Percentiles rank a stretch among this genome's conserved stretches.
Evolutionary conservation across 257 asterid genomes (phyloP).

Genomic region (Gentiana straminea): DNA sequence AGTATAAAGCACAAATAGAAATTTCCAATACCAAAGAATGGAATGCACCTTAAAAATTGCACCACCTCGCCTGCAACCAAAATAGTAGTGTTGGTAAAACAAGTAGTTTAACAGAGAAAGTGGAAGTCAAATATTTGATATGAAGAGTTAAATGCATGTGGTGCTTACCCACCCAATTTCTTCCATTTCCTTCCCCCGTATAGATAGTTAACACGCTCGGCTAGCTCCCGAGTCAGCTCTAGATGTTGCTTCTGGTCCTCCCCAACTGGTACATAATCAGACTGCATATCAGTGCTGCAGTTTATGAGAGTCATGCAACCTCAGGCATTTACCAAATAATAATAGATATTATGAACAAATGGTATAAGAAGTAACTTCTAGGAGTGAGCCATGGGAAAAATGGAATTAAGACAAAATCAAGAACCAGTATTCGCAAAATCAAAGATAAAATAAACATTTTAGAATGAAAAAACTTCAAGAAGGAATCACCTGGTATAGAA

Average conservation of each 20-base stretch:
- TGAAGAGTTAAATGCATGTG: neutral
- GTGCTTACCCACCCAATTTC: conserved; percentile 90
- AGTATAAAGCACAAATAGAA: conserved; percentile 5
- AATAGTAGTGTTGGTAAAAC: conserved; percentile 17
- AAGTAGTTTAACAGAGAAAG: conserved; percentile 1
- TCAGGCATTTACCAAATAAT: conserved; percentile 16
- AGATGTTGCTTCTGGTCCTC: conserved; percentile 98
- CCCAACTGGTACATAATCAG: conserved; percentile 96
- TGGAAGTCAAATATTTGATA: neutral
- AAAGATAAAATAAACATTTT: neutral
- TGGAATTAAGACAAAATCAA: neutral
- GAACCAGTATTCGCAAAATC: neutral
- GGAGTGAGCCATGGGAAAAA: neutral
- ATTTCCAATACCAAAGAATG: conserved; percentile 12
- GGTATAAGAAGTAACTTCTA: neutral
- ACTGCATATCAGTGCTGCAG: conserved; percentile 50
- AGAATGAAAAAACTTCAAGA: conserved; percentile 1
- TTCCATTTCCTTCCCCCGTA: conserved; percentile 98
- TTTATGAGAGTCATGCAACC: conserved; percentile 27
- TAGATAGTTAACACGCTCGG: conserved; percentile 76
- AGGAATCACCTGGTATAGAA: conserved; percentile 67
- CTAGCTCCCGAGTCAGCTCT: conserved; percentile 89
- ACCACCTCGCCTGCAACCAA: conserved; percentile 71
- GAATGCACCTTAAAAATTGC: conserved; percentile 73
- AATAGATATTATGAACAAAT: conserved; percentile 6